Percentiles rank a stretch among this genome's conserved stretches.
These are phyloP conservation scores for Suillus decipiens DNA, from an alignment of 768 basidiomycete species.

Conservation along the genomic window DNA sequence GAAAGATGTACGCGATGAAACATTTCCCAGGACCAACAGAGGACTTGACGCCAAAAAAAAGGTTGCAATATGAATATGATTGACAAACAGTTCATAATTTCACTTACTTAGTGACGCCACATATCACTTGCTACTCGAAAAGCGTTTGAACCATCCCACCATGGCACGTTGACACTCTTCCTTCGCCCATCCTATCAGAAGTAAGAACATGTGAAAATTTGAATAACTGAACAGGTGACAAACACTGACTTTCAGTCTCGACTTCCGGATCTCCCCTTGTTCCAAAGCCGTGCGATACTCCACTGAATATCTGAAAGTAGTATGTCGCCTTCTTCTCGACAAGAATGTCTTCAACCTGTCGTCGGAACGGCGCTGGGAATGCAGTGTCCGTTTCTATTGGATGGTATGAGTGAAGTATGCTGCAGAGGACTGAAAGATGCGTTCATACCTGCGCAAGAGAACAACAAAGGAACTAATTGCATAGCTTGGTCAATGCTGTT, in stretches of 20 bases:
- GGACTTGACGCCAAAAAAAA: too few species aligned
- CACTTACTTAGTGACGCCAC: neutral
- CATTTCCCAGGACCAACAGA: too few species aligned
- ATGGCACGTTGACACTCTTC: constrained; percentile 57
- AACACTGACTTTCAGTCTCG: constrained; percentile 22
- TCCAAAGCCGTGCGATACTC: constrained; percentile 41
- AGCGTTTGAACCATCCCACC: constrained; percentile 53
- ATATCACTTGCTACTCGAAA: constrained; percentile 19
- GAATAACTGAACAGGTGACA: neutral
- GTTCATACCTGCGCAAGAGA: constrained; percentile 54
- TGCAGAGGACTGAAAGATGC: neutral
- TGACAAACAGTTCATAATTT: neutral
- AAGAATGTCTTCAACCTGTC: constrained; percentile 57
- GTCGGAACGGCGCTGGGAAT: constrained; percentile 54
- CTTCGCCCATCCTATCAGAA: constrained; percentile 54
- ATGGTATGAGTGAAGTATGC: neutral
- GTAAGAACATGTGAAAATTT: neutral
- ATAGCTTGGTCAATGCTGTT: neutral
- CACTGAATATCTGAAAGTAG: constrained; percentile 58
- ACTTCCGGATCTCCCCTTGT: constrained; percentile 32
- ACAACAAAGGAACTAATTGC: constrained; percentile 48
- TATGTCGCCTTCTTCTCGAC: constrained; percentile 51
- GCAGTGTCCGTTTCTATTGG: constrained; percentile 52
- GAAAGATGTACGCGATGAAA: too few species aligned
- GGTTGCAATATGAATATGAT: neutral